These are phyloP conservation scores for Gossypium rotundifolium DNA, from an alignment of 345 rosid species.

Conservation along the genomic window DNA sequence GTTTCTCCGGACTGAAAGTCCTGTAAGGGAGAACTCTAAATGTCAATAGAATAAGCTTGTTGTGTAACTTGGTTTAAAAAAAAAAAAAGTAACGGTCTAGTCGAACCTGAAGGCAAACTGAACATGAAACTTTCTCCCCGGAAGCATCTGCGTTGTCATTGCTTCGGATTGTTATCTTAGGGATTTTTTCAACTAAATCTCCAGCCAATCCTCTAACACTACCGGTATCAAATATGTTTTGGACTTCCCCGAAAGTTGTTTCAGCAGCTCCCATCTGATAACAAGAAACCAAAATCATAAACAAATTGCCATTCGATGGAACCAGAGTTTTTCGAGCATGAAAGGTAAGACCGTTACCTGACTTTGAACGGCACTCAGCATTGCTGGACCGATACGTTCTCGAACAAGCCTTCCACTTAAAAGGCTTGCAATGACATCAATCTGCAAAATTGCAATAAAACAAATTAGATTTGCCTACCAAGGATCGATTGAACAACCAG, in stretches of 20 bases:
- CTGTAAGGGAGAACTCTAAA: constrained; percentile 32
- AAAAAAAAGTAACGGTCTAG: background rate
- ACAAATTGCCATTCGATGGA: constrained; percentile 4
- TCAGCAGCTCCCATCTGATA: constrained; percentile 92
- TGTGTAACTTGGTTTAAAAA: background rate
- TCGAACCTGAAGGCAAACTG: constrained; percentile 95
- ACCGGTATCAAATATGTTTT: constrained; percentile 84
- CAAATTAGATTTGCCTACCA: constrained; percentile 2
- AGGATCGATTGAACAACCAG: background rate
- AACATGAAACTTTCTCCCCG: constrained; percentile 76
- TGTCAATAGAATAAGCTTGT: constrained; percentile 4
- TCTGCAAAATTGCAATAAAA: constrained; percentile 38
- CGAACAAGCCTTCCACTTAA: constrained; percentile 96
- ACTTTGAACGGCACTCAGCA: constrained; percentile 98
- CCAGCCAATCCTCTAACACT: constrained; percentile 69
- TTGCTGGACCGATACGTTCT: constrained; percentile 94
- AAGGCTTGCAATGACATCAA: constrained; percentile 95
- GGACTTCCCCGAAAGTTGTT: constrained; percentile 61
- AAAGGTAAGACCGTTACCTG: constrained; percentile 47
- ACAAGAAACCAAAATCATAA: constrained; percentile 6
- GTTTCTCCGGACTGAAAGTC: constrained; percentile 92
- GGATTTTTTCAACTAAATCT: constrained; percentile 73
- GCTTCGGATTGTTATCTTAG: constrained; percentile 63
- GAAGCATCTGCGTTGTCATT: constrained; percentile 57
- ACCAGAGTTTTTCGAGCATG: background rate